Percentiles rank a stretch among this genome's conserved stretches.
phyloP scores from a whole-genome alignment of 768 basidiomycete species.

The Lepiota venenata region DNA sequence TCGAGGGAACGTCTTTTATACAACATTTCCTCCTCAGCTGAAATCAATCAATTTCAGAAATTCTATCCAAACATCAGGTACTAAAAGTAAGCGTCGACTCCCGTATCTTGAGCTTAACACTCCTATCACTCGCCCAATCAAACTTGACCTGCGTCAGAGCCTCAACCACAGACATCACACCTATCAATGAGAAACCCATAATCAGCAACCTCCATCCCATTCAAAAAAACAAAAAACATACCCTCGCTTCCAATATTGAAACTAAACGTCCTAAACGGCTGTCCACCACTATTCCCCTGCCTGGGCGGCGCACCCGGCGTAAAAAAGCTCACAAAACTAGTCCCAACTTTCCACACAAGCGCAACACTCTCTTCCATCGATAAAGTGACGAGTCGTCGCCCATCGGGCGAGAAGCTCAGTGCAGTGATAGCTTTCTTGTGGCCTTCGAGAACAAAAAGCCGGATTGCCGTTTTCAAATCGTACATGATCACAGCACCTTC shows the following conservation, averaged over 20 bases:
- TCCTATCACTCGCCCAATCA: slow-evolving; percentile 84
- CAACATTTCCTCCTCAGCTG: too few species aligned
- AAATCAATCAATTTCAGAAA: background rate
- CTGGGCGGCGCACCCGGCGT: slow-evolving; percentile 88
- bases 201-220: background rate
- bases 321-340: slow-evolving; percentile 86
- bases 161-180: slow-evolving; percentile 44
- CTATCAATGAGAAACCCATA: slow-evolving; percentile 16
- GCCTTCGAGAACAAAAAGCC: slow-evolving; percentile 92
- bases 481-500: slow-evolving; percentile 97
- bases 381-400: slow-evolving; percentile 81
- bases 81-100: slow-evolving; percentile 86
- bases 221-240: slow-evolving; percentile 29
- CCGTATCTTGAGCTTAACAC: slow-evolving; percentile 77
- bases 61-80: slow-evolving; percentile 38
- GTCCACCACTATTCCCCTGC: slow-evolving; percentile 77
- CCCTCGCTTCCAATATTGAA: slow-evolving; percentile 87
- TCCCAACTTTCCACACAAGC: slow-evolving; percentile 95
- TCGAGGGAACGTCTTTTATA: too few species aligned
- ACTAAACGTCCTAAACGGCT: slow-evolving; percentile 84
- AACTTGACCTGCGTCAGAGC: slow-evolving; percentile 73
- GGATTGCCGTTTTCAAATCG: slow-evolving; percentile 92
- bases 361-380: slow-evolving; percentile 83
- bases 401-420: slow-evolving; percentile 92
- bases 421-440: slow-evolving; percentile 81